Evolutionary conservation across 805 yeast genomes (phyloP).

Genomic region (Yarrowia bubula): DNA sequence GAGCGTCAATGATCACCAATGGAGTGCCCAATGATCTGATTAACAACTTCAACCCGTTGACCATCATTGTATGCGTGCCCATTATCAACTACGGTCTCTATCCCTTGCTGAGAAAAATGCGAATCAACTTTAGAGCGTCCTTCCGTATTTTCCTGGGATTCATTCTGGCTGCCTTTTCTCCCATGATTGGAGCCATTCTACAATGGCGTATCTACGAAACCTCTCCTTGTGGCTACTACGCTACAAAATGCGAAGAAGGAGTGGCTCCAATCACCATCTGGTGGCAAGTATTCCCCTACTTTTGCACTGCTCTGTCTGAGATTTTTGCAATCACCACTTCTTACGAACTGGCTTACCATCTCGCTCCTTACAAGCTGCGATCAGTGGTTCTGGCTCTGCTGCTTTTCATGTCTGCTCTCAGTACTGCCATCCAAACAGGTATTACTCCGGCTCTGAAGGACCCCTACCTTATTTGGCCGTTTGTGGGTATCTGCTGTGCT

Average conservation of each 20-base stretch:
- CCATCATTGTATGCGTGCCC: neutral
- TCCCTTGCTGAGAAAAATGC: neutral
- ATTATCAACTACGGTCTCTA: slow-evolving; percentile 1
- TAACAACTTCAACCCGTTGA: slow-evolving; percentile 48
- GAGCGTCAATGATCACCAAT: slow-evolving; percentile 52
- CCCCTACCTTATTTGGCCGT: slow-evolving; percentile 4
- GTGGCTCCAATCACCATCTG: slow-evolving; percentile 3
- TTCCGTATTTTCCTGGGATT: slow-evolving; percentile 3
- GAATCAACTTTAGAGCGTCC: neutral
- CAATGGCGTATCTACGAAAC: slow-evolving; percentile 8
- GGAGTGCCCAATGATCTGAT: slow-evolving; percentile 59
- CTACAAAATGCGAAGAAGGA: neutral
- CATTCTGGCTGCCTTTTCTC: neutral
- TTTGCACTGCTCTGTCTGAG: slow-evolving; percentile 1
- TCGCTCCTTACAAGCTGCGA: slow-evolving; percentile 3
- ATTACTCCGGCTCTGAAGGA: slow-evolving; percentile 38
- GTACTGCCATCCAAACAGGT: slow-evolving; percentile 32
- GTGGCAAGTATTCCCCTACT: slow-evolving; percentile 10
- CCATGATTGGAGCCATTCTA: slow-evolving; percentile 5
- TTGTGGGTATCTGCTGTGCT: slow-evolving; percentile 8
- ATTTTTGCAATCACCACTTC: slow-evolving; percentile 1
- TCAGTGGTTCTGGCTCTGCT: neutral
- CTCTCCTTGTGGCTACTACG: slow-evolving; percentile 10
- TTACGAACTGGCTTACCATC: slow-evolving; percentile 1
- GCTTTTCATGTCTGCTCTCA: slow-evolving; percentile 5